Evolutionary conservation across 176 grass and related monocot species (phyloP), one percentile per base, ranked within the genome.

Genomic region (Oryza brachyantha): DNA sequence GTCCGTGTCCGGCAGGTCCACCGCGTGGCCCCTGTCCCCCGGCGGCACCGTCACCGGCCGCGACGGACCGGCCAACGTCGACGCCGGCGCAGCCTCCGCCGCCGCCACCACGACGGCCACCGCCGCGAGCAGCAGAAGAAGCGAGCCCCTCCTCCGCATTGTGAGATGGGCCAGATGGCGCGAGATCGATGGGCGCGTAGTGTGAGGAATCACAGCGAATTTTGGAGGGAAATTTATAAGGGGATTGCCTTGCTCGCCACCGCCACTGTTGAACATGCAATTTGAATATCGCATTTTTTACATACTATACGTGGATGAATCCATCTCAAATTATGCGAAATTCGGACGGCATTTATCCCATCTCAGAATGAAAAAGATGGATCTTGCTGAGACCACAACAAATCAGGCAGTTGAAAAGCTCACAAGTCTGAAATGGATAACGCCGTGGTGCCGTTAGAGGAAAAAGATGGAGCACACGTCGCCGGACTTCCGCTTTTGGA

Each of bases 1-100:
- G 62, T 93, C 91, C 64, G 81, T 86, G 77, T 84, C 88, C 39
- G 89, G 91, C 60, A 97, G 77, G 70, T 97, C 94, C 73, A 90
- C 79, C 21, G 89, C 79, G 73, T 89, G 61, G 29, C 88, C 84
- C 61, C 79, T 75, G 29, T 89, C 79, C 66, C 79, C 61, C 34
- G 89, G 75, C 31, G 81, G 63, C 68, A 85, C 79, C 31, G 88
- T 91, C 35, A 90, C 94, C 31, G 88, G 86, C 24, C 57, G 29
- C 35, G 86, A 62, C 2, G 94, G 91, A 5, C 91, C 81, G 0
- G 78, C 69, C 55, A 93, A 80, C 19, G 88, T 97, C 17, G 88
- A 86, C 64, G 81, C 73, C 66, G 90, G 85, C 77, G 55, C 81
- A 54, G 41, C 54, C 42, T 37, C 32, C 4, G 13, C 34, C 4